Evolutionary conservation across 192 early-diverging fungal genomes (phyloP).

Genomic region (Umbelopsis isabellina): DNA sequence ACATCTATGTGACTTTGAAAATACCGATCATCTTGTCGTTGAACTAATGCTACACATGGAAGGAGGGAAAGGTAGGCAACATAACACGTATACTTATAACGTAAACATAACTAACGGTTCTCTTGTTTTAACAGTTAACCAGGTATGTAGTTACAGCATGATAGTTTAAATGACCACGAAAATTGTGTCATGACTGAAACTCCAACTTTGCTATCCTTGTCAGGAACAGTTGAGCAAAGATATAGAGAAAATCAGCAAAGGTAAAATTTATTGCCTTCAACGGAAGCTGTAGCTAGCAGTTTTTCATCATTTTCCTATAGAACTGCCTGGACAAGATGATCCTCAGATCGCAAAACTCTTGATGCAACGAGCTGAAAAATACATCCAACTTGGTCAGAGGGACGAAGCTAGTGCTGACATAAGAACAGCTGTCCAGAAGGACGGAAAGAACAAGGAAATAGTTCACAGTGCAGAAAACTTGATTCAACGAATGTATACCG

Average conservation of each 20-base stretch:
- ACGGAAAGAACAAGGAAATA: slow-evolving; percentile 18
- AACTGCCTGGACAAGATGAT: slow-evolving; percentile 13
- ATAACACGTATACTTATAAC: background rate
- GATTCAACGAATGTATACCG: slow-evolving; percentile 5
- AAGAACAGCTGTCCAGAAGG: slow-evolving; percentile 14
- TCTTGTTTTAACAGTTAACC: background rate
- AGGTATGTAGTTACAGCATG: background rate
- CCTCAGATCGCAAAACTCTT: slow-evolving; percentile 19
- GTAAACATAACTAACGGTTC: background rate
- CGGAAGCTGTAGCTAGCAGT: too few relatives aligned
- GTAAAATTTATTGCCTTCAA: background rate
- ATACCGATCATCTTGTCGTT: background rate
- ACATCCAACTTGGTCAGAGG: background rate
- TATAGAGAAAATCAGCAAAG: slow-evolving; percentile 18
- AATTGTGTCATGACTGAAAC: too few relatives aligned
- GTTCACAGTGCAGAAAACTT: slow-evolving; percentile 5
- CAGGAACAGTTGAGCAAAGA: slow-evolving; percentile 13
- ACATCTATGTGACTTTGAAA: too few relatives aligned
- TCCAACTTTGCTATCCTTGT: background rate
- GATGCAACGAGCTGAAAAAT: slow-evolving; percentile 25
- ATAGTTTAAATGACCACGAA: too few relatives aligned
- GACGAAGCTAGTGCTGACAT: slow-evolving; percentile 20
- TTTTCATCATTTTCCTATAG: background rate
- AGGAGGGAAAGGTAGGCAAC: background rate
- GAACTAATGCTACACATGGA: slow-evolving; percentile 6